Conservation (phyloP, 495 filamentous ascomycete genomes). For the Aspergillus haitiensis region DNA sequence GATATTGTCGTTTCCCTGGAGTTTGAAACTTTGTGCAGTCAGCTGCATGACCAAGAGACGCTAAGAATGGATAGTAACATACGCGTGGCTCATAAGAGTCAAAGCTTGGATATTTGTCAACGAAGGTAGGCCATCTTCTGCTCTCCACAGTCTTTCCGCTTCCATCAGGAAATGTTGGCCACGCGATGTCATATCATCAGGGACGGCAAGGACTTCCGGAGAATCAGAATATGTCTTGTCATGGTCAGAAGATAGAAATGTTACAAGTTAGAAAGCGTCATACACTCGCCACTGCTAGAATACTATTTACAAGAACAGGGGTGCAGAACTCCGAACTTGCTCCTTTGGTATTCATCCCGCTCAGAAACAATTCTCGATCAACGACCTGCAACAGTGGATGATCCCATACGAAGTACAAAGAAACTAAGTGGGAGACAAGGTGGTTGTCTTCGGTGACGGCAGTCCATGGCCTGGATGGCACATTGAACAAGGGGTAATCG, state of each 20-base stretch:
- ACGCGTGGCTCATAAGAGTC: constrained; percentile 39
- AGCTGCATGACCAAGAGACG: constrained; percentile 9
- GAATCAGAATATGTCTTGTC: constrained; percentile 48
- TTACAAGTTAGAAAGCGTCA: constrained; percentile 8
- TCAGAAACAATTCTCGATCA: constrained; percentile 38
- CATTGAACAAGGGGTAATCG: constrained; percentile 37
- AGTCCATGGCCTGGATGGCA: constrained; percentile 35
- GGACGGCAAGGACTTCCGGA: constrained; percentile 43
- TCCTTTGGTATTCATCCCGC: constrained; percentile 30
- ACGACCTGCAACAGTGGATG: constrained; percentile 41
- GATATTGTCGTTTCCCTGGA: constrained; percentile 32
- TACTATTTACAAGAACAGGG: constrained; percentile 41
- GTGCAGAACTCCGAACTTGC: constrained; percentile 36
- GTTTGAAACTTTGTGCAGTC: constrained; percentile 32
- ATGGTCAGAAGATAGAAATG: constrained; percentile 13
- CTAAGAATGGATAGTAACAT: constrained; percentile 18
- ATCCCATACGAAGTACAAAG: constrained; percentile 41
- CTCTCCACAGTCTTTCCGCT: constrained; percentile 38
- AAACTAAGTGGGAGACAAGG: constrained; percentile 30
- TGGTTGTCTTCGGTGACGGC: constrained; percentile 27
- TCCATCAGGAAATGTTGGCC: constrained; percentile 37
- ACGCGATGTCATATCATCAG: constrained; percentile 30
- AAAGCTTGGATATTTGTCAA: constrained; percentile 42
- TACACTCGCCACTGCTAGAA: constrained; percentile 45
- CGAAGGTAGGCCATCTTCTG: constrained; percentile 34